Base-by-base conservation (phyloP, 2,329 filamentous ascomycete genomes). In the Periglandula ipomoeae region DNA sequence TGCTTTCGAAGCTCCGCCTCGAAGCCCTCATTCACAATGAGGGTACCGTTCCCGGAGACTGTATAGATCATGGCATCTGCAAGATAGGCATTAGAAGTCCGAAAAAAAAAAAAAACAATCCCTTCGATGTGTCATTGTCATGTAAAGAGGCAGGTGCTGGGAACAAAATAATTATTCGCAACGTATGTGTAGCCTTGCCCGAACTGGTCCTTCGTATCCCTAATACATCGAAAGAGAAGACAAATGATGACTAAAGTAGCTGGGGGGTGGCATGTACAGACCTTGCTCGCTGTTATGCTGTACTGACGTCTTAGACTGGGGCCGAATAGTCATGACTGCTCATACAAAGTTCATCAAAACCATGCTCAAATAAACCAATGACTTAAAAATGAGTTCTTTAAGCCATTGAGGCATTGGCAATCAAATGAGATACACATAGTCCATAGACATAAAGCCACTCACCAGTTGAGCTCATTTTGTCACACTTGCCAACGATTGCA, bases 251-350 rank as follows among this genome's bases (percentile, higher is more conserved):
- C 19, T 20, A 38, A 15, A 38, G 11, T 19, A 13, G 15, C 4
- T 20, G 35, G n/a, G 35, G 5, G 17, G n/a, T 24, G 3, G 13
- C 4, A 2, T 10, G 26, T 15, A 55, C 70, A 57, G 59, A 81
- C 78, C 78, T 72, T 87, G 81, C 59, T 81, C 75, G 48, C 82
- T 83, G 57, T 87, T 82, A 57, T 88, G 84, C 53, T 84, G 82
- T 20, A 88, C 71, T 5, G 78, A 74, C 0, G 81, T 81, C 2
- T 73, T 66, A 24, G 79, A 79, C 46, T 77, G 74, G 6, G 84
- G 80, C 54, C 79, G 78, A 2, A 82, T 78, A 35, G 81, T 76
- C 64, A 85, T 73, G 9, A 85, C 78, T 79, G 54, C 48, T 46
- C 42, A 47, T 52, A 52, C n/a, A 52, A 50, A 50, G 57, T 65